Percentiles rank a stretch among this genome's conserved stretches.
These are phyloP conservation scores for Escallonia rubra DNA, from an alignment of 129 eudicot genomes.

Conservation along the genomic window DNA sequence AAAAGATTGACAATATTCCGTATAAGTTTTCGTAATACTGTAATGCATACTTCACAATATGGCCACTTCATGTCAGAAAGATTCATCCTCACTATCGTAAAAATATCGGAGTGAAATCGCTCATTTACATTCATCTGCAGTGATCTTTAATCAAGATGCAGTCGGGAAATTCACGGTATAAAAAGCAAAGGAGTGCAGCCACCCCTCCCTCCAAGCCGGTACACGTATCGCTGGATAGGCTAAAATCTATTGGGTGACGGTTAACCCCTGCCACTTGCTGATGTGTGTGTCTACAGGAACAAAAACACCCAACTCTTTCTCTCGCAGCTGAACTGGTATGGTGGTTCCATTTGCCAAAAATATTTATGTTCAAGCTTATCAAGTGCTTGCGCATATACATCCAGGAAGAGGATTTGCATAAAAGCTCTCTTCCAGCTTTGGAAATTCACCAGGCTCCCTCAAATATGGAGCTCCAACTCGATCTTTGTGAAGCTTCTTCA, in stretches of 20 bases:
- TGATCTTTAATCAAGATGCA: no score
- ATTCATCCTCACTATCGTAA: no score
- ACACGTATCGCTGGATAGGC: neutral
- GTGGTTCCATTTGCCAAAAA: neutral
- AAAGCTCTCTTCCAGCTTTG: slow-evolving; percentile 97
- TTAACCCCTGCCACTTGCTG: no score
- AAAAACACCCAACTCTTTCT: neutral
- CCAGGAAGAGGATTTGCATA: slow-evolving; percentile 97
- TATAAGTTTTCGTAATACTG: no score
- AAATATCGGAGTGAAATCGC: no score
- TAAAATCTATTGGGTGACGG: no score
- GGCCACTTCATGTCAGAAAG: no score
- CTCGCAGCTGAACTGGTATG: neutral
- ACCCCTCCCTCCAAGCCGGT: neutral
- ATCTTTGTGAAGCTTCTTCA: slow-evolving; percentile 73
- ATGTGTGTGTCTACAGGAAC: no score
- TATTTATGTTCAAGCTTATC: slow-evolving; percentile 10
- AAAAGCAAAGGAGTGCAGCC: neutral
- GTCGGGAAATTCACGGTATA: no score
- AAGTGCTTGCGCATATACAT: slow-evolving; percentile 64
- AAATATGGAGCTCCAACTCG: slow-evolving; percentile 73
- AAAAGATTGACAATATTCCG: no score
- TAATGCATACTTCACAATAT: no score
- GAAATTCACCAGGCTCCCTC: slow-evolving; percentile 86
- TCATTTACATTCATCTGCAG: no score